These are phyloP conservation scores for Leishmania turanica DNA, from an alignment of 208 protist species.

Conservation along the genomic window DNA sequence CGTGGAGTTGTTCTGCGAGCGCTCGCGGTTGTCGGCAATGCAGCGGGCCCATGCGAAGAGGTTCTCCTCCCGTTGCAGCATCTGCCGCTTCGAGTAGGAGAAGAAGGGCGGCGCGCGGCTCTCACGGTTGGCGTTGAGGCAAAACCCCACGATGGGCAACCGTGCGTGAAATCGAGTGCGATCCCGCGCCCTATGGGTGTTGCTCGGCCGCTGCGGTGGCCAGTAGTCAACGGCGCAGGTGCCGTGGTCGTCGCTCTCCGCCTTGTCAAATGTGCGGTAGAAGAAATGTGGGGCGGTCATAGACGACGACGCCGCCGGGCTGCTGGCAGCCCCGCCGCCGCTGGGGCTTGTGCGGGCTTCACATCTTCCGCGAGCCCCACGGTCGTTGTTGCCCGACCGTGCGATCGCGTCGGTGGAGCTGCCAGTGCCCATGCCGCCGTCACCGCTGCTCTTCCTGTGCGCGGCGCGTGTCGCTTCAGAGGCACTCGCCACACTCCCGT, in stretches of 20 bases:
- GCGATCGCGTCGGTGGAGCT: not conserved
- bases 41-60: constrained; percentile 52
- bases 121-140: constrained; percentile 25
- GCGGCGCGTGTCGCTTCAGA: not conserved
- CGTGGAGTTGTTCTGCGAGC: constrained; percentile 62
- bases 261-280: constrained; percentile 52
- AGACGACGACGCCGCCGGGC: not conserved
- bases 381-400: not conserved
- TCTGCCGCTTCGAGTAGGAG: constrained; percentile 7
- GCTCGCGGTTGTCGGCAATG: constrained; percentile 70
- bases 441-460: not conserved
- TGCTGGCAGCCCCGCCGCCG: not conserved
- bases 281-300: constrained; percentile 33
- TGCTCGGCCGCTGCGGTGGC: constrained; percentile 21
- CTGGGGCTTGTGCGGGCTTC: not conserved
- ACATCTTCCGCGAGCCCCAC: too few relatives aligned
- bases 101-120: constrained; percentile 28
- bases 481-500: constrained; percentile 1
- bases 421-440: too few relatives aligned
- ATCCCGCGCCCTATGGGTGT: constrained; percentile 23
- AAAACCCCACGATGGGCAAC: constrained; percentile 52
- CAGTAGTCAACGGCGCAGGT: constrained; percentile 44
- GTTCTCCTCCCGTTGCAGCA: constrained; percentile 25
- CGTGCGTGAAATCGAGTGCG: constrained; percentile 54
- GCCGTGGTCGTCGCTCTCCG: constrained; percentile 32